phyloP scores from a whole-genome alignment of 1,139 yeast genomes.

The Geotrichum carabidarum region DNA sequence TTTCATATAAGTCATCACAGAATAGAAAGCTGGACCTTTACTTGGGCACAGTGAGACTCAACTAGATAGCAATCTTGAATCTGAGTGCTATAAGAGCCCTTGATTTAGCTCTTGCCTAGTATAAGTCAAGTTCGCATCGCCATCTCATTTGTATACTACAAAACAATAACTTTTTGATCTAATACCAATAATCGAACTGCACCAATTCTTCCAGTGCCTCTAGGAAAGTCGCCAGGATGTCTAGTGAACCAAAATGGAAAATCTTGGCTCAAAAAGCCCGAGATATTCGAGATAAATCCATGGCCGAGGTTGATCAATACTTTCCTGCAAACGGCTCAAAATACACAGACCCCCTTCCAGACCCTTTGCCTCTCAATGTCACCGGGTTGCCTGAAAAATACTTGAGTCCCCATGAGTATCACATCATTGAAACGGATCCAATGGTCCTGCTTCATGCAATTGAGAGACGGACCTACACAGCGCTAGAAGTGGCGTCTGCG shows the following conservation, averaged over 20 bases:
- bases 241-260: conserved; percentile 14
- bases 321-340: conserved; percentile 30
- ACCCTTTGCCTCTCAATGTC: conserved; percentile 30
- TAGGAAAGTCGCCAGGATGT: neutral
- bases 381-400: conserved; percentile 27
- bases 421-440: conserved; percentile 32
- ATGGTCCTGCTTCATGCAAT: conserved; percentile 39
- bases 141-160: too few species aligned
- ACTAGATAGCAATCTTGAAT: too few species aligned
- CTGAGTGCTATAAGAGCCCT: too few species aligned
- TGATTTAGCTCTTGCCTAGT: too few species aligned
- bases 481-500: conserved; percentile 47
- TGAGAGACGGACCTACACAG: conserved; percentile 41
- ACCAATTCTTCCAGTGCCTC: neutral
- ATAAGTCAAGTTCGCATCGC: too few species aligned
- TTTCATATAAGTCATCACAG: too few species aligned
- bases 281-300: conserved; percentile 29
- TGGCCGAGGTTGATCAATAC: conserved; percentile 27
- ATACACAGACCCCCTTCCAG: conserved; percentile 27
- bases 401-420: conserved; percentile 27
- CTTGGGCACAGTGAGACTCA: too few species aligned
- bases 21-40: too few species aligned
- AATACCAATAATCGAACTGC: too few species aligned
- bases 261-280: conserved; percentile 13
- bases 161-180: too few species aligned